phyloP scores from a whole-genome alignment of 345 rosid species.

The Citrus glauca region DNA sequence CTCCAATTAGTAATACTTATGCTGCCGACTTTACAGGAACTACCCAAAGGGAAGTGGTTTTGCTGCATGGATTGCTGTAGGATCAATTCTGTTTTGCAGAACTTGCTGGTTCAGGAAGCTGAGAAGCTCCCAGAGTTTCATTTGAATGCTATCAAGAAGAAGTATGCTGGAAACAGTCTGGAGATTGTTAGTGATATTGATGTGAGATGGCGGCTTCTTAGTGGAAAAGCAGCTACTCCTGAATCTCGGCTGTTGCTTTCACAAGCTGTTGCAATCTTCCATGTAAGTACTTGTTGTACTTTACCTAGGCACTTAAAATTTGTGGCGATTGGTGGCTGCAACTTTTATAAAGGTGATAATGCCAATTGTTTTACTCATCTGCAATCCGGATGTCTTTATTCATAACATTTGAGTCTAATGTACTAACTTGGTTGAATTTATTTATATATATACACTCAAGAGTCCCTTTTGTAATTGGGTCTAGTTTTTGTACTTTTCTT shows the following conservation, averaged over 20 bases:
- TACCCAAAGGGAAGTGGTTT: conserved; percentile 94
- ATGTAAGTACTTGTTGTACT: conserved; percentile 47
- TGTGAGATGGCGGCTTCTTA: conserved; percentile 89
- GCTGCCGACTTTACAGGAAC: conserved; percentile 51
- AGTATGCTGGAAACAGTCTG: conserved; percentile 40
- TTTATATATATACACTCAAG: background rate
- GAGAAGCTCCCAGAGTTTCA: conserved; percentile 72
- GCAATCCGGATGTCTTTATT: background rate
- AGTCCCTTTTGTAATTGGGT: background rate
- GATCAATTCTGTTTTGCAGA: conserved; percentile 71
- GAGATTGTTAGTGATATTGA: conserved; percentile 34
- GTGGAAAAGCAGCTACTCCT: conserved; percentile 58
- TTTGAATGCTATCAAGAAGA: conserved; percentile 48
- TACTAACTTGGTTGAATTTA: background rate
- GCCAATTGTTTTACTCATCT: background rate
- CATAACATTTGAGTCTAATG: background rate
- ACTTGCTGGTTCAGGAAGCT: conserved; percentile 55
- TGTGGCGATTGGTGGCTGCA: background rate
- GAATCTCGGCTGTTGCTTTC: conserved; percentile 62
- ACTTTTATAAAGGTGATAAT: background rate
- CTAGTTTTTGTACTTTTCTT: background rate
- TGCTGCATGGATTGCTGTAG: conserved; percentile 70
- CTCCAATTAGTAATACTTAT: conserved; percentile 7
- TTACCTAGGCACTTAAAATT: background rate
- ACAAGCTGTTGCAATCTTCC: conserved; percentile 92